A percentile compares a stretch with the other conserved stretches of the same genome.
Evolutionary conservation across 129 eudicot species (phyloP).

Genomic region (Chrysanthemum makinoi): DNA sequence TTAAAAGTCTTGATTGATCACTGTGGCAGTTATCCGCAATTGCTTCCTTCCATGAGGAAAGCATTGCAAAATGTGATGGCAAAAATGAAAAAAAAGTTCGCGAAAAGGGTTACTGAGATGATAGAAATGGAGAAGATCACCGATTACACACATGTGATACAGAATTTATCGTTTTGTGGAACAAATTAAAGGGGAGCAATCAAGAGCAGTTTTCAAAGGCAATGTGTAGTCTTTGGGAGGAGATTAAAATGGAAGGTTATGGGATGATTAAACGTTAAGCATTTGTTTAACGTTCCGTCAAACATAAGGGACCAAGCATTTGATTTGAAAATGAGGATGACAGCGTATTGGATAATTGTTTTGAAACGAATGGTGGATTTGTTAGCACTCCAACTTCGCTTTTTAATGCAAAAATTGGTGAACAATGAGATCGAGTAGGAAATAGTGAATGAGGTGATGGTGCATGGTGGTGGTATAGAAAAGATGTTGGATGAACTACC

Average conservation of each 20-base stretch:
- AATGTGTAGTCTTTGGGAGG: background rate
- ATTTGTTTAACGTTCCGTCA: background rate
- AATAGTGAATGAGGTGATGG: conserved; percentile 29
- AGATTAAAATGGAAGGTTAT: conserved; percentile 1
- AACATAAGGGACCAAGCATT: conserved; percentile 24
- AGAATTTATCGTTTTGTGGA: too few relatives aligned
- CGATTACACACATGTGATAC: too few relatives aligned
- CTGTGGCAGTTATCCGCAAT: too few relatives aligned
- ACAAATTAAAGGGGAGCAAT: background rate
- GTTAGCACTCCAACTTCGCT: conserved; percentile 20
- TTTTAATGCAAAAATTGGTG: conserved; percentile 20
- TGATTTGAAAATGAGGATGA: conserved; percentile 34
- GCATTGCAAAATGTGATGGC: too few relatives aligned
- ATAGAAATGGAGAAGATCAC: too few relatives aligned
- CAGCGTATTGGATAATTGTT: conserved; percentile 35
- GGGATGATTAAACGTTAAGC: conserved; percentile 1
- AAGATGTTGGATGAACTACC: conserved; percentile 30
- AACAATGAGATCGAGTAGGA: conserved; percentile 12
- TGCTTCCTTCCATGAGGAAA: too few relatives aligned
- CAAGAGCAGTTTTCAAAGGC: background rate
- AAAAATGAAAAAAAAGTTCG: too few relatives aligned
- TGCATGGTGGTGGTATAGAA: conserved; percentile 24
- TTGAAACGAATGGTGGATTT: conserved; percentile 27
- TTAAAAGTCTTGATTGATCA: too few relatives aligned
- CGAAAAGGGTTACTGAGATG: too few relatives aligned